phyloP scores from a whole-genome alignment of 805 yeast species.

The Metschnikowia kofuensis region DNA sequence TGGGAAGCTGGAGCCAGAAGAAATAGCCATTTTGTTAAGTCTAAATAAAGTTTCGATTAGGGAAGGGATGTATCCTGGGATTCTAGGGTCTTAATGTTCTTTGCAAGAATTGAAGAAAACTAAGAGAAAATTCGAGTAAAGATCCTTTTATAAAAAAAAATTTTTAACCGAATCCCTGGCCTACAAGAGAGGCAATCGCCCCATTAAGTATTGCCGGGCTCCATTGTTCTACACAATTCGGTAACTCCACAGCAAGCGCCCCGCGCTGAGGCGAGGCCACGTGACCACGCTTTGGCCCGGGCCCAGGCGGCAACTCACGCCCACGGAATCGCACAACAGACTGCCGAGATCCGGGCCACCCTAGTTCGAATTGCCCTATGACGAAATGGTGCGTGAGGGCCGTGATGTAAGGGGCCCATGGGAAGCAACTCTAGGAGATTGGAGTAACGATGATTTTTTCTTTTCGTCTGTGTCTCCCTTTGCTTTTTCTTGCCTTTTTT shows the following conservation, averaged over 20 bases:
- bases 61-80: no score
- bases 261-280: conserved; percentile 3
- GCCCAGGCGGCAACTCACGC: neutral
- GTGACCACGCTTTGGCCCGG: neutral
- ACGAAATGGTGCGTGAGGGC: neutral
- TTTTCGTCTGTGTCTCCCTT: no score
- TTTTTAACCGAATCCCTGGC: no score
- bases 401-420: no score
- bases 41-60: no score
- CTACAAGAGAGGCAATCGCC: neutral
- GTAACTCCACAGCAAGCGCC: conserved; percentile 1
- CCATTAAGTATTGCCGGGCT: neutral
- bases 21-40: conserved; percentile 14
- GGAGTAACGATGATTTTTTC: no score
- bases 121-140: neutral
- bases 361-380: neutral
- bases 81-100: neutral
- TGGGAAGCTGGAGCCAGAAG: conserved; percentile 35
- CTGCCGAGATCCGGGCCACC: neutral
- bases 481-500: no score
- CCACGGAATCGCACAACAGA: neutral
- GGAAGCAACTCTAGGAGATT: no score
- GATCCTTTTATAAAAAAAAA: no score
- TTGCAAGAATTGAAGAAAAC: neutral
- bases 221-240: neutral